Conservation (phyloP, 1,284 basidiomycete species). For the Porodaedalea pini region DNA sequence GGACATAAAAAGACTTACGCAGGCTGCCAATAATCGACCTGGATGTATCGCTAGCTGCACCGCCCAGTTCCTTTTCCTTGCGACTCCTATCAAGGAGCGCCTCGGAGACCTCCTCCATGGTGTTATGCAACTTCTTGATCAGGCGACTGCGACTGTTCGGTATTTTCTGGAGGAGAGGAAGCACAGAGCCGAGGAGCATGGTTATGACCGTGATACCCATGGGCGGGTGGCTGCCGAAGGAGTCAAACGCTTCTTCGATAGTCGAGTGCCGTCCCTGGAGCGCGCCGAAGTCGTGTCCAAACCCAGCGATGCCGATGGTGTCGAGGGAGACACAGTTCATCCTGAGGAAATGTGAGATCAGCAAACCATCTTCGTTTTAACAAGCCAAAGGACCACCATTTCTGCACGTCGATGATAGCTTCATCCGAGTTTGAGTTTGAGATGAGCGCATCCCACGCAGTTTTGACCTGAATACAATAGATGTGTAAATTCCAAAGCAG, state of each 20-base stretch:
- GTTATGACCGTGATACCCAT: constrained; percentile 29
- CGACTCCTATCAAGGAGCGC: constrained; percentile 42
- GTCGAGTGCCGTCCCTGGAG: constrained; percentile 44
- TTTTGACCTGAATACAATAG: constrained; percentile 38
- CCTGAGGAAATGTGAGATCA: constrained; percentile 27
- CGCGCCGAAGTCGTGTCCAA: constrained; percentile 55
- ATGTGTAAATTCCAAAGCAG: not conserved
- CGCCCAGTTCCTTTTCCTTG: constrained; percentile 39
- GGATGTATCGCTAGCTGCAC: constrained; percentile 34
- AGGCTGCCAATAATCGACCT: constrained; percentile 54
- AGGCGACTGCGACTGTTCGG: constrained; percentile 40
- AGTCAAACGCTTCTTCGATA: constrained; percentile 46
- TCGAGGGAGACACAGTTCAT: constrained; percentile 53
- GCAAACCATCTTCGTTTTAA: too few relatives aligned
- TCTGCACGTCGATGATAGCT: constrained; percentile 50
- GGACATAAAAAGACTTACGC: constrained; percentile 33
- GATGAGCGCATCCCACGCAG: constrained; percentile 47
- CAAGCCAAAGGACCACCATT: constrained; percentile 35
- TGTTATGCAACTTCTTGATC: constrained; percentile 35
- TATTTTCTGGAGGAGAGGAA: constrained; percentile 44
- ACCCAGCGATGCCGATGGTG: constrained; percentile 54
- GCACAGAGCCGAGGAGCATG: constrained; percentile 38
- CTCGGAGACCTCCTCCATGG: constrained; percentile 45
- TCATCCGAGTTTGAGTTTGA: constrained; percentile 32
- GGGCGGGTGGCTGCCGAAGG: constrained; percentile 32